Evolutionary conservation across 257 asterid genomes (phyloP).

Genomic region (Solanum appendiculatum): DNA sequence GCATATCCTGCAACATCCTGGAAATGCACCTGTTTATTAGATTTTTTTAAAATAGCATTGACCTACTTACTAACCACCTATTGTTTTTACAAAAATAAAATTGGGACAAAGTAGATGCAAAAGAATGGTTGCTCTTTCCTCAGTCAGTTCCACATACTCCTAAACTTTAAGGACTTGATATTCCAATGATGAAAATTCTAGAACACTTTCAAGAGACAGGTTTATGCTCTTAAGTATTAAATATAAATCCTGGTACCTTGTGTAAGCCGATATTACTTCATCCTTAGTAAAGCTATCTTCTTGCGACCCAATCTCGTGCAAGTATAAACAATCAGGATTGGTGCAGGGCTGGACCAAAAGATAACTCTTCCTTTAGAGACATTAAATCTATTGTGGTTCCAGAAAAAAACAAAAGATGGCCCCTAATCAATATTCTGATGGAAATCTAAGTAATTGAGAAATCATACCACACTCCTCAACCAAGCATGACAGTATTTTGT

Average conservation of each 20-base stretch:
- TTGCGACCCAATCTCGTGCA: conserved; percentile 82
- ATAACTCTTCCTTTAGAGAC: background rate
- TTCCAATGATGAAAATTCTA: background rate
- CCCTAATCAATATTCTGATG: background rate
- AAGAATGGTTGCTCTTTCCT: background rate
- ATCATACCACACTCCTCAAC: conserved; percentile 71
- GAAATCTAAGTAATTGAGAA: background rate
- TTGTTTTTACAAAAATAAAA: background rate
- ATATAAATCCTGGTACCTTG: conserved; percentile 45
- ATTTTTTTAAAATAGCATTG: background rate
- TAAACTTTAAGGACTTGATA: background rate
- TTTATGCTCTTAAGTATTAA: background rate
- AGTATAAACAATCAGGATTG: conserved; percentile 82
- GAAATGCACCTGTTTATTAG: background rate
- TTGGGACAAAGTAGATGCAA: background rate
- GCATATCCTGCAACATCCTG: background rate
- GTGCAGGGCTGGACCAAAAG: conserved; percentile 67
- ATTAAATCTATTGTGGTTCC: background rate
- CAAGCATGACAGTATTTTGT: conserved; percentile 92
- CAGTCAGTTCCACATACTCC: background rate
- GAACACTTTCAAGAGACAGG: background rate
- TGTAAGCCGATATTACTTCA: conserved; percentile 77
- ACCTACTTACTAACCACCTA: background rate
- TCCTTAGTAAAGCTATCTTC: conserved; percentile 92
- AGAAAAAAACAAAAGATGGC: background rate